Conservation (phyloP, 345 rosid species). For the Brassica carinata region DNA sequence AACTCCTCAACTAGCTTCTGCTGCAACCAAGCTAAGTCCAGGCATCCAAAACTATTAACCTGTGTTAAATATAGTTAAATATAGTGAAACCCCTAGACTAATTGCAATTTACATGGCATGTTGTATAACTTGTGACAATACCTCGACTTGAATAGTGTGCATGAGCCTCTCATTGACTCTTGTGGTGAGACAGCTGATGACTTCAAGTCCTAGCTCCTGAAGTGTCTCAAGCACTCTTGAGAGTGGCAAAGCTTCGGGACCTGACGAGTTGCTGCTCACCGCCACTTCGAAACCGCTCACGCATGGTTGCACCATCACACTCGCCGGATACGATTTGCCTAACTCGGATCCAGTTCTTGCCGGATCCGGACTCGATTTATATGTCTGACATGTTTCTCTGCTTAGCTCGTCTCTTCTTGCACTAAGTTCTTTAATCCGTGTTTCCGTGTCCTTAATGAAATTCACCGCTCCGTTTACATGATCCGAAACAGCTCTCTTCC, state of each 20-base stretch:
- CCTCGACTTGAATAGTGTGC: conserved; percentile 57
- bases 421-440: conserved; percentile 38
- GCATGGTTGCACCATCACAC: conserved; percentile 43
- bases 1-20: conserved; percentile 46
- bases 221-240: conserved; percentile 47
- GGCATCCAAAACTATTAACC: conserved; percentile 48
- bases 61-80: conserved; percentile 26
- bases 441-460: conserved; percentile 47
- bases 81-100: conserved; percentile 30
- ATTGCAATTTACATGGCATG: conserved; percentile 11
- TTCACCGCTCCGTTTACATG: conserved; percentile 50
- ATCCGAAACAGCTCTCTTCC: conserved; percentile 55
- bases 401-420: conserved; percentile 43
- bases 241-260: conserved; percentile 41
- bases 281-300: conserved; percentile 49
- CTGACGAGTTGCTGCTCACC: conserved; percentile 36
- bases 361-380: conserved; percentile 16
- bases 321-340: conserved; percentile 15
- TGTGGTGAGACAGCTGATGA: conserved; percentile 45
- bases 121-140: conserved; percentile 21
- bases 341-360: conserved; percentile 12
- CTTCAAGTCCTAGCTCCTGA: conserved; percentile 46
- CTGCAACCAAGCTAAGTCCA: conserved; percentile 48
- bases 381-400: conserved; percentile 9
- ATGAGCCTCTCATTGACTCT: conserved; percentile 45